Base-by-base conservation (phyloP, 208 protist genomes). In the Crithidia expoeki region DNA sequence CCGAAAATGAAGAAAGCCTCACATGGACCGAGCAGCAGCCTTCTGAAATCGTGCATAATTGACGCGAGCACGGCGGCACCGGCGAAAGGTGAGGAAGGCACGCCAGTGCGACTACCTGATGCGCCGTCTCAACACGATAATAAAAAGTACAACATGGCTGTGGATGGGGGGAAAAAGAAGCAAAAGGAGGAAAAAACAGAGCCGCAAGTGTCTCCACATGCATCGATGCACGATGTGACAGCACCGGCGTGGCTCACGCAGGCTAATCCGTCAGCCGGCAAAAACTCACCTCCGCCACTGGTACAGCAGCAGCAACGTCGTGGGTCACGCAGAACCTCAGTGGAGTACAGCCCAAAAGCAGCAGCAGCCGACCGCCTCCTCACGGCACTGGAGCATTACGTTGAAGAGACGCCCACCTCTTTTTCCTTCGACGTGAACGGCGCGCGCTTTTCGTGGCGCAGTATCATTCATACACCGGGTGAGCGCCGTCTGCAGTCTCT, bases 401-500 rank as follows among this genome's bases (percentile, higher is more conserved):
- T 89, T 10, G 38, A 28, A 21, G 10, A 50, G 7, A 63, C 56
- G 16, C 63, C 64, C 17, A 65, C 58, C 27, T 81, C 82, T 1
- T 50, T 34, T 32, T 79, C 75, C 33, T 75, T 72, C 25, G 73
- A 72, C 68, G 59, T 60, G 10, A 58, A 57, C 46, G 47, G 64
- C 21, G 64, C 55, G 16, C 27, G 50, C 30, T 81, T 76, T 55
- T 83, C 77, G 36, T 83, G 74, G 76, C 30, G 71, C 42, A 89
- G 84, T 58, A 55, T 90, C 42, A 49, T 86, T 10, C 79, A 85
- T 65, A 87, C 85, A 0, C 85, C 81, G 1, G 64, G 71, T 36
- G 68, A 84, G 64, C 80, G 82, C 6, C 76, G 81, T 25, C 64
- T 93, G 76, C 79, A 85, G 73, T 76, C 74, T 12, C 55, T 88